Evolutionary conservation across 2,329 filamentous ascomycete genomes (phyloP).

Genomic region (Apiospora rasikravindrae): DNA sequence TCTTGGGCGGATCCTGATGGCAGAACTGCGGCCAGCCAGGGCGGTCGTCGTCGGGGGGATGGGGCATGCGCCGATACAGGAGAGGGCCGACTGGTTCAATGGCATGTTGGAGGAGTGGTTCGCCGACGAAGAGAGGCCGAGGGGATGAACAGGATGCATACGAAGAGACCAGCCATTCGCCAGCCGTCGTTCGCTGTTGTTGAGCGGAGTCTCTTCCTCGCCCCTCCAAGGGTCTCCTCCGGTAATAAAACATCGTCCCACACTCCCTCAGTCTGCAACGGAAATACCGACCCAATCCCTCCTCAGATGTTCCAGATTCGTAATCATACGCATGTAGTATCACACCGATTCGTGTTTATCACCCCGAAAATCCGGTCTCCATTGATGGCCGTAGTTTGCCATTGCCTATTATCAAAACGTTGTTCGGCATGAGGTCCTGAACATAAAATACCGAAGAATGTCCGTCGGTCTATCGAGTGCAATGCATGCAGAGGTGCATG

Average conservation of each 20-base stretch:
- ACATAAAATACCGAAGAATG: not conserved
- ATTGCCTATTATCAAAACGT: not conserved
- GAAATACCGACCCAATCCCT: constrained; percentile 7
- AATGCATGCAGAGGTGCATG: not conserved
- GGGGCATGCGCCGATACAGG: constrained; percentile 77
- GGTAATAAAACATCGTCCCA: not conserved
- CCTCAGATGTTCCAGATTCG: not conserved
- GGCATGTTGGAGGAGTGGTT: constrained; percentile 63
- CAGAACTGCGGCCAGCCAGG: constrained; percentile 60
- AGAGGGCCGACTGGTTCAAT: constrained; percentile 74
- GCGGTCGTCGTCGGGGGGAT: constrained; percentile 48
- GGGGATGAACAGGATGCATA: constrained; percentile 27
- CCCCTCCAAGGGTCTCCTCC: not conserved
- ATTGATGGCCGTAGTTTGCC: not conserved
- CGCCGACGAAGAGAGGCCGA: constrained; percentile 57
- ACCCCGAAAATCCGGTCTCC: not conserved
- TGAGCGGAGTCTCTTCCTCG: not conserved
- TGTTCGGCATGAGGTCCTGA: not conserved
- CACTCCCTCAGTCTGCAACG: not conserved
- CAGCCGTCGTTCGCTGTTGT: not conserved
- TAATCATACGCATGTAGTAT: not conserved
- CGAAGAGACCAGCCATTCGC: not conserved
- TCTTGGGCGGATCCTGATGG: constrained; percentile 72
- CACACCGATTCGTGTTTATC: not conserved
- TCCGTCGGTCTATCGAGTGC: not conserved